These are phyloP conservation scores for Dillenia suffruticosa DNA, from an alignment of 164 flowering plant genomes.

Conservation along the genomic window DNA sequence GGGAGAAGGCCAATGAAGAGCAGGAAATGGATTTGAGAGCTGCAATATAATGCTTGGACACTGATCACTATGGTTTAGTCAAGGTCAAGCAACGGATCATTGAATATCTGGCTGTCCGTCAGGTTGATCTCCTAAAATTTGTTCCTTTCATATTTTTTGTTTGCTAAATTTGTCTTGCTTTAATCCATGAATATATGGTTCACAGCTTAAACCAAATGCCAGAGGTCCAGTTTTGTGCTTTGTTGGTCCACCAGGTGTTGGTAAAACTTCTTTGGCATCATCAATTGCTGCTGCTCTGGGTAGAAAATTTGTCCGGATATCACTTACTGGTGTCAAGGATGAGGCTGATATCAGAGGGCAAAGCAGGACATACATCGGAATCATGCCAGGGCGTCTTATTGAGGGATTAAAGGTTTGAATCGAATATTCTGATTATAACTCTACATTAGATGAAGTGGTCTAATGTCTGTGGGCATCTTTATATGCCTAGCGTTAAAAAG, in stretches of 20 bases:
- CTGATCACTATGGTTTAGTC: slow-evolving; percentile 89
- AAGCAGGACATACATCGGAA: slow-evolving; percentile 95
- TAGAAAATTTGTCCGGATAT: slow-evolving; percentile 88
- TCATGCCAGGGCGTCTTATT: slow-evolving; percentile 99
- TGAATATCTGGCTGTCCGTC: slow-evolving; percentile 97
- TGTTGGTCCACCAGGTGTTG: slow-evolving; percentile 99
- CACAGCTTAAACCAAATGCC: slow-evolving; percentile 98
- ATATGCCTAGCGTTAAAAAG: too few relatives aligned
- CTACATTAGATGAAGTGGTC: background rate
- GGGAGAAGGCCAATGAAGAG: slow-evolving; percentile 89
- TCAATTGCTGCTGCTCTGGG: slow-evolving; percentile 96
- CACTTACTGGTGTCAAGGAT: slow-evolving; percentile 99
- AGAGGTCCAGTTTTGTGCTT: slow-evolving; percentile 97
- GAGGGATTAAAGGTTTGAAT: slow-evolving; percentile 90
- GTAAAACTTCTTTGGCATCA: slow-evolving; percentile 97
- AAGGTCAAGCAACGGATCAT: slow-evolving; percentile 97
- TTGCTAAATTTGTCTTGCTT: slow-evolving; percentile 1
- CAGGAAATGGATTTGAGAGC: slow-evolving; percentile 76
- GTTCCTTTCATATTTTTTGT: slow-evolving; percentile 1
- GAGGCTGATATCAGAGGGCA: slow-evolving; percentile 99
- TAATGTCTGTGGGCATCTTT: too few relatives aligned
- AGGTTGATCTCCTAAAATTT: slow-evolving; percentile 42
- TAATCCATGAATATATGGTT: slow-evolving; percentile 5
- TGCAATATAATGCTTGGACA: slow-evolving; percentile 89
- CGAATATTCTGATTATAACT: background rate